These are phyloP conservation scores for Iberis pinnata DNA, from an alignment of 345 rosid genomes.

Conservation along the genomic window DNA sequence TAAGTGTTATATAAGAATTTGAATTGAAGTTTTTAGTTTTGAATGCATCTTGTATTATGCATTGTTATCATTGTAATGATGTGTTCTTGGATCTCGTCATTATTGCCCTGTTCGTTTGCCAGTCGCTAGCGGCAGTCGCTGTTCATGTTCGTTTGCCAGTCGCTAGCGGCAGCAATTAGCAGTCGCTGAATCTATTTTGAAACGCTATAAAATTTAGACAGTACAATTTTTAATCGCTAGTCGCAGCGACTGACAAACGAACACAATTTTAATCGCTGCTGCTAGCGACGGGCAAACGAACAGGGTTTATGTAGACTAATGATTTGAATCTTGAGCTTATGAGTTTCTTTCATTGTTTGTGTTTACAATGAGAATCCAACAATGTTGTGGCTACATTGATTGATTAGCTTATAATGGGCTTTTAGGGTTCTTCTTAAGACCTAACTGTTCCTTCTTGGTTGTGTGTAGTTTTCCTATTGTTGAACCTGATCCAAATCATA, in stretches of 20 bases:
- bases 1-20: not conserved
- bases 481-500: slow-evolving; percentile 96
- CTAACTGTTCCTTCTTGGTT: slow-evolving; percentile 7
- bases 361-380: too few species aligned
- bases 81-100: slow-evolving; percentile 24
- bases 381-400: not conserved
- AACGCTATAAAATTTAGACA: too few species aligned
- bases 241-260: too few species aligned
- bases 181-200: too few species aligned
- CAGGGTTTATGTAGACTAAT: not conserved
- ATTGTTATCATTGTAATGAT: not conserved
- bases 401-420: not conserved
- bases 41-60: slow-evolving; percentile 3
- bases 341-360: slow-evolving; percentile 14
- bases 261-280: too few species aligned
- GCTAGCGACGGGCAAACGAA: too few species aligned
- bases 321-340: not conserved
- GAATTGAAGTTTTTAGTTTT: not conserved
- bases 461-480: slow-evolving; percentile 74
- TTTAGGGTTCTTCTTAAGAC: not conserved
- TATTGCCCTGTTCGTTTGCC: too few species aligned
- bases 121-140: too few species aligned
- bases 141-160: too few species aligned
- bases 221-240: too few species aligned
- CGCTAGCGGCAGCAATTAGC: too few species aligned